Evolutionary conservation across 257 asterid genomes (phyloP), one percentile per base, ranked within the genome.

Genomic region (Solanum lycopersicoides): DNA sequence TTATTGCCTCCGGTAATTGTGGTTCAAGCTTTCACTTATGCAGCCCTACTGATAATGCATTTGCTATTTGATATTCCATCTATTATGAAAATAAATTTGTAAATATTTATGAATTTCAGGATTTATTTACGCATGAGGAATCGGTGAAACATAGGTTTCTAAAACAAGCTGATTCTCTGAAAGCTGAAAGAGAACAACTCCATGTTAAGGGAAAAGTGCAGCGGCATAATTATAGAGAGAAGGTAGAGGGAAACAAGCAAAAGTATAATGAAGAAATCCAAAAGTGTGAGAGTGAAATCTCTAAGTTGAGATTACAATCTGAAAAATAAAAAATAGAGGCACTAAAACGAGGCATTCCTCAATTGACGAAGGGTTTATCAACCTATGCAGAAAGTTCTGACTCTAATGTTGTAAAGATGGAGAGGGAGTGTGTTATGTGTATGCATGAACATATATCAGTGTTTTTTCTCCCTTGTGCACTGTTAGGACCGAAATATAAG

Each of bases 321-420:
- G 90, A 92, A 69, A 91, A 89, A 86, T 89, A 92, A 13, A 91
- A 80, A 89, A 91, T 95, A 83, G 97, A 95, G 5, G 94, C 94
- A 77, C 94, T 96, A 18, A 74, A 87, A 30, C 45, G 83, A 13
- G 85, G 89, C 20, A 85, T 45, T 83, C 93, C 93, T 50, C 86
- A 85, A 82, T 35, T 35, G 39, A 35, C 1, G 6, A 35, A 35
- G 39, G 39, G 39, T 35, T 35, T 35, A 35, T 5, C 39, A 35
- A 35, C 39, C 39, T 35, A 35, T 35, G 39, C 39, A 5, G 39
- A 35, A 35, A 4, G 39, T 35, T 35, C 39, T 35, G 39, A 35
- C 1, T 35, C 1, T 35, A 35, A 35, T 35, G 39, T 35, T 35
- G 39, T 5, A 35, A 35, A 35, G 39, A 7, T 35, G 39, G 39